Evolutionary conservation across 345 rosid species (phyloP), one percentile per base, ranked within the genome.

Genomic region (Crucihimalaya himalaica): DNA sequence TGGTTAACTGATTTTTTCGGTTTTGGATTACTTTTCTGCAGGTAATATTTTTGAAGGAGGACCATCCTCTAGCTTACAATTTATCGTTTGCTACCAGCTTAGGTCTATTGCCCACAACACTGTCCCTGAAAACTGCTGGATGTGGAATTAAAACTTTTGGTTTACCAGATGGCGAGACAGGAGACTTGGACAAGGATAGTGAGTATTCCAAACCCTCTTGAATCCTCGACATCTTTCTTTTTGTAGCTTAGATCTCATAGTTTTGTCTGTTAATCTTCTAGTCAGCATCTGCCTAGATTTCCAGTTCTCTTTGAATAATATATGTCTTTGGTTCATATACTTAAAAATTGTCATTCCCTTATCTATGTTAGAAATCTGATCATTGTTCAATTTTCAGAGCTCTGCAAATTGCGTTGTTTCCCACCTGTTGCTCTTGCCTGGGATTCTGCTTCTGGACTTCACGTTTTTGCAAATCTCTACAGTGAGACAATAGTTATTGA

Each of bases 401-500:
- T 95, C 81, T 95, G 99, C 87, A 95, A 86, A 81, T 70, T 92
- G 80, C 97, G 99, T 47, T 95, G 99, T 78, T 95, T 95, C 81
- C 99, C 99, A 73, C 99, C 99, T 40, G 89, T 87, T 35, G 99
- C 91, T 52, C 89, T 95, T 83, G 99, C 91, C 72, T 95, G 99
- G 99, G 99, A 92, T 83, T 78, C 89, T 45, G 84, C 83, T 32
- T 84, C 96, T 58, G 99, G 98, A 57, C 85, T 90, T 63, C 87
- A 95, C 53, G 69, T 90, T 47, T 83, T 88, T 81, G 96, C 97
- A 55, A 92, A 84, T 78, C 82, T 87, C 66, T 81, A 78, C 70
- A 77, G 87, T 69, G 86, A 86, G 79, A 88, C 89, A 27, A 73
- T 95, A 70, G 39, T 81, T 73, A 84, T 92, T 76, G 99, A 90